These are phyloP conservation scores for Crucihimalaya himalaica DNA, from an alignment of 345 rosid species.

Conservation along the genomic window DNA sequence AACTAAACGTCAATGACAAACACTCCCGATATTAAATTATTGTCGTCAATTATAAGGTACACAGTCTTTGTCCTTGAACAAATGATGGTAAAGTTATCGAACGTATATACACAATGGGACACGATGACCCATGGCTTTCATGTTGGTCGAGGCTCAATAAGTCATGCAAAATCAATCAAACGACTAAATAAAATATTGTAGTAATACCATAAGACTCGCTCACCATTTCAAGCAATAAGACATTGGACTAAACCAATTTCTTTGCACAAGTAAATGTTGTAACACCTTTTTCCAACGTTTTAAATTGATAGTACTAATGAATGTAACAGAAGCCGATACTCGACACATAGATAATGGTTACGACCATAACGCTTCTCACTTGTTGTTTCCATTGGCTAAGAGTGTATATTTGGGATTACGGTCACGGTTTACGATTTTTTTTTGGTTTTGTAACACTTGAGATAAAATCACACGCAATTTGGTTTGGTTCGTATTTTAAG, in stretches of 20 bases:
- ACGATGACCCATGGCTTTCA: not conserved
- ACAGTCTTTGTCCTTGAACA: not conserved
- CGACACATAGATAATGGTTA: too few relatives aligned
- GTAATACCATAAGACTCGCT: not conserved
- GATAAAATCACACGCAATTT: too few relatives aligned
- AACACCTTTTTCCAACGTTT: not conserved
- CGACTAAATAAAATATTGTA: not conserved
- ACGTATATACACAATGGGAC: not conserved
- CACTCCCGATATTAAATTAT: not conserved
- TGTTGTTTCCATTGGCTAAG: too few relatives aligned
- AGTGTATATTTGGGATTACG: too few relatives aligned
- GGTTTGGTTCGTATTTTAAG: too few relatives aligned
- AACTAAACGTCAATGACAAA: too few relatives aligned
- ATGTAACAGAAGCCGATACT: too few relatives aligned
- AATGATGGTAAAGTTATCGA: not conserved
- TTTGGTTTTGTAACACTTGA: too few relatives aligned
- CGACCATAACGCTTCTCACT: too few relatives aligned
- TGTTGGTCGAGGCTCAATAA: not conserved
- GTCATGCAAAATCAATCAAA: not conserved
- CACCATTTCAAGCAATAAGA: not conserved
- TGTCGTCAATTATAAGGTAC: not conserved
- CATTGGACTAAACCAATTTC: not conserved
- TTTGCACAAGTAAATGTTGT: not conserved
- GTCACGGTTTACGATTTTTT: too few relatives aligned
- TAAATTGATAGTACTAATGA: not conserved